Evolutionary conservation across 2,329 filamentous ascomycete species (phyloP).

Genomic region (Chaetomiaceae sp.): DNA sequence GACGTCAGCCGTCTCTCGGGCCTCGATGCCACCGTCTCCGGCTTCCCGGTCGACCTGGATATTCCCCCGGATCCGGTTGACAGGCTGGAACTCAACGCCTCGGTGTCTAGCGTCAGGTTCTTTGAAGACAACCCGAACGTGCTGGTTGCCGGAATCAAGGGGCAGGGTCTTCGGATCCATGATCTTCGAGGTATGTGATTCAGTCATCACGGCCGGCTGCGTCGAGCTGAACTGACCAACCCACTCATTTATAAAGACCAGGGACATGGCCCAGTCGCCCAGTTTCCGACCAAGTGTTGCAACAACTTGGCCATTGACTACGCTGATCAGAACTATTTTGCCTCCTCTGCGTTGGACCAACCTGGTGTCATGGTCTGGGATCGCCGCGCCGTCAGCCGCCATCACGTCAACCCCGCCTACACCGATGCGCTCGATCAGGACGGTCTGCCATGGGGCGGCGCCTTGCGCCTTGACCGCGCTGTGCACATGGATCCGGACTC

Average conservation of each 20-base stretch:
- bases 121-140: conserved; percentile 73
- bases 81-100: conserved; percentile 60
- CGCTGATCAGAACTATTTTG: conserved; percentile 76
- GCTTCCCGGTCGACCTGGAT: conserved; percentile 47
- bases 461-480: conserved; percentile 52
- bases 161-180: conserved; percentile 69
- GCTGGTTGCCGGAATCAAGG: conserved; percentile 69
- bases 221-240: neutral
- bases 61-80: conserved; percentile 53
- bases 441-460: conserved; percentile 58
- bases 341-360: conserved; percentile 71
- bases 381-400: conserved; percentile 55
- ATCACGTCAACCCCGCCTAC: conserved; percentile 50
- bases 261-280: conserved; percentile 45
- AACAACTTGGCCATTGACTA: conserved; percentile 75
- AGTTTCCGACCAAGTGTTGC: conserved; percentile 62
- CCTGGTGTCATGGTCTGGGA: conserved; percentile 76
- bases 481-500: conserved; percentile 52
- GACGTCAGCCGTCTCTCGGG: conserved; percentile 62
- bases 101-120: conserved; percentile 79
- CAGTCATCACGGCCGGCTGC: neutral
- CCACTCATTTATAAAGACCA: conserved; percentile 36
- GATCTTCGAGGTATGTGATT: conserved; percentile 63
- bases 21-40: conserved; percentile 40
- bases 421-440: conserved; percentile 55